Evolutionary conservation across 2,329 filamentous ascomycete genomes (phyloP), one percentile per base, ranked within the genome.

Genomic region (Pseudocercospora fijiensis): DNA sequence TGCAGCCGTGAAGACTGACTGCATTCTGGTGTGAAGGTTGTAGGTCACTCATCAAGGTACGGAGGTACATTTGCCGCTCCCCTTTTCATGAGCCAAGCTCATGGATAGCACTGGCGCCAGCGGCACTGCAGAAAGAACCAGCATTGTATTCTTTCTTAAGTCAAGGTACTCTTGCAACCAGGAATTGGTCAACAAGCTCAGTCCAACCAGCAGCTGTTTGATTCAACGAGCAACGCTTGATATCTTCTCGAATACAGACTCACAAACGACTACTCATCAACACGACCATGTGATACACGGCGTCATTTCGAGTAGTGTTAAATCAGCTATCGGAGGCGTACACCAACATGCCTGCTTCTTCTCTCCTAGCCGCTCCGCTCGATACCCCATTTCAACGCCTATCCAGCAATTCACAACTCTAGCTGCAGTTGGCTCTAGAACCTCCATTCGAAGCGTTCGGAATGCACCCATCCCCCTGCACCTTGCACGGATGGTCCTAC

Each of bases 51-150:
- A 41, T 41, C 37, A 18, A 41, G 37, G 37, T 41, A 41, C 37
- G 18, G 8, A 53, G 16, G 26, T 53, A 53, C 22, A 26, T 53
- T n/a, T 47, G 49, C 11, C 49, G 26, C 26, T 30, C 49, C 26
- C 26, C 49, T 53, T 27, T 53, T 53, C 22, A 53, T 53, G n/a
- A 53, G 49, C 24, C 26, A 53, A 53, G 24, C 20, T 53, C 24
- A 7, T 28, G 11, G 49, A 7, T 28, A n/a, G 49, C 16, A 53
- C 10, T n/a, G 28, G 49, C 49, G 49, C 49, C 49, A 26, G 49
- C 24, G 49, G 49, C 24, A n/a, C n/a, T 27, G 13, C 49, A 52
- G 49, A 28, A 27, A 52, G 49, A 28, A 27, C 26, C 26, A 30
- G 24, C 24, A 28, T 24, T 53, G 24, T 1, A 53, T 27, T 1